Conservation (phyloP, 208 protist species). For the Trypanosoma cruzi region DNA sequence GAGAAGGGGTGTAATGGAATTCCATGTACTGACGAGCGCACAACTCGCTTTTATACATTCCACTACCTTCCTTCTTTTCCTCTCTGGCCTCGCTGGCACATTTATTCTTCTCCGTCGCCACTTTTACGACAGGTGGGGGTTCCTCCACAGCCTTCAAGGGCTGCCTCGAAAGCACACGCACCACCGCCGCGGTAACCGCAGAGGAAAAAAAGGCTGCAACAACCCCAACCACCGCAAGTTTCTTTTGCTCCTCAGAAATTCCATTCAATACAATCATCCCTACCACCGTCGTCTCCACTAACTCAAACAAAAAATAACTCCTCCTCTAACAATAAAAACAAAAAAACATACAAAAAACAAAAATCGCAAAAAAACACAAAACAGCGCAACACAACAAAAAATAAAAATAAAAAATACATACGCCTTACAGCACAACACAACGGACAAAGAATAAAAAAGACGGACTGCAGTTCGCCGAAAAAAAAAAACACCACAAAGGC, state of each 20-base stretch:
- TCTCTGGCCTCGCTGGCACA: neutral
- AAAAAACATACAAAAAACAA: slow-evolving; percentile 23
- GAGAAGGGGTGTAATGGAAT: slow-evolving; percentile 79
- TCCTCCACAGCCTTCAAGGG: neutral
- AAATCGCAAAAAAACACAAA: neutral
- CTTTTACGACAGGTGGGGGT: neutral
- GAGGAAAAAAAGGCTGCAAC: slow-evolving; percentile 11
- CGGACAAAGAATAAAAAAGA: neutral
- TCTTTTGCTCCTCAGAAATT: slow-evolving; percentile 4
- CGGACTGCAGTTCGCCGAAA: slow-evolving; percentile 5
- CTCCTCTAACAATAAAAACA: slow-evolving; percentile 12
- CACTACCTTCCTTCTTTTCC: neutral
- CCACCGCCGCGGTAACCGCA: slow-evolving; percentile 2
- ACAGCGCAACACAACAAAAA: neutral
- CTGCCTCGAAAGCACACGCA: neutral
- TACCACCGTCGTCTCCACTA: slow-evolving; percentile 14
- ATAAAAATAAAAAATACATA: neutral
- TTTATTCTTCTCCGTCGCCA: neutral
- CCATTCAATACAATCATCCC: slow-evolving; percentile 2
- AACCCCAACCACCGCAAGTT: neutral
- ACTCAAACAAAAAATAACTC: slow-evolving; percentile 14
- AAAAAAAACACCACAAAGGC: slow-evolving; percentile 86
- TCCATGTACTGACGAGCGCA: slow-evolving; percentile 80
- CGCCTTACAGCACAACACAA: neutral
- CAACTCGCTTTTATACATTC: slow-evolving; percentile 68